phyloP scores from a whole-genome alignment of 352 stramenopile genomes.

The Phytophthora cajani region DNA sequence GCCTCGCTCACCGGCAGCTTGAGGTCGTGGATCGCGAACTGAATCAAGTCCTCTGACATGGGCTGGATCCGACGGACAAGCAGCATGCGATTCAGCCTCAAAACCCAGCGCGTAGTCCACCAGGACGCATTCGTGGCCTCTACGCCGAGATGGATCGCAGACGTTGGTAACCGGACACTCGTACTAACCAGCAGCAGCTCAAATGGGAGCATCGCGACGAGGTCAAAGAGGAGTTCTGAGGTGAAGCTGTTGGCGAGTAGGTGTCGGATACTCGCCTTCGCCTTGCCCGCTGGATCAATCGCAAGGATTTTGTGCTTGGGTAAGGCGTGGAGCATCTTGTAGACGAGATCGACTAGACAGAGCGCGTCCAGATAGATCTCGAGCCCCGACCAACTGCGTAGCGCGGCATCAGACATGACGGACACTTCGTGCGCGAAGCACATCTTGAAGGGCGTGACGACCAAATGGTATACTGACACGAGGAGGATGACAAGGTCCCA shows the following conservation, averaged over 20 bases:
- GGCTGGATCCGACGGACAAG: conserved; percentile 41
- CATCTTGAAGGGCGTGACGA: conserved; percentile 47
- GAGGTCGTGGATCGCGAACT: conserved; percentile 63
- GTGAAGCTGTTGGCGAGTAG: conserved; percentile 11
- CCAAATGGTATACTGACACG: conserved; percentile 30
- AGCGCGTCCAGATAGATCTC: conserved; percentile 57
- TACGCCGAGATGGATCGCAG: neutral
- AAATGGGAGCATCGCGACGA: conserved; percentile 47
- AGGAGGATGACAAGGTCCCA: conserved; percentile 60
- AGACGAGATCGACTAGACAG: conserved; percentile 45
- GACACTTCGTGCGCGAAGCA: conserved; percentile 55
- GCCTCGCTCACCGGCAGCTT: conserved; percentile 51
- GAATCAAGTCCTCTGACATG: conserved; percentile 54
- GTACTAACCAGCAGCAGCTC: conserved; percentile 40
- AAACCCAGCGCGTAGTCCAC: conserved; percentile 48
- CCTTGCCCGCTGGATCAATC: neutral
- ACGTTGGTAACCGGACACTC: conserved; percentile 3
- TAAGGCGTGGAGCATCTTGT: conserved; percentile 11
- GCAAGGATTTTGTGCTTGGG: neutral
- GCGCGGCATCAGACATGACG: conserved; percentile 7
- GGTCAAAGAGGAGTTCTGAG: conserved; percentile 39
- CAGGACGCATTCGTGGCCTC: conserved; percentile 8
- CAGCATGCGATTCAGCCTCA: conserved; percentile 62
- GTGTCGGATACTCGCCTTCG: neutral
- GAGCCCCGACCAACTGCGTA: conserved; percentile 42